Percentiles rank a stretch among this genome's conserved stretches.
phyloP scores from a whole-genome alignment of 139 green algal species.

The Tetraselmis chui region DNA sequence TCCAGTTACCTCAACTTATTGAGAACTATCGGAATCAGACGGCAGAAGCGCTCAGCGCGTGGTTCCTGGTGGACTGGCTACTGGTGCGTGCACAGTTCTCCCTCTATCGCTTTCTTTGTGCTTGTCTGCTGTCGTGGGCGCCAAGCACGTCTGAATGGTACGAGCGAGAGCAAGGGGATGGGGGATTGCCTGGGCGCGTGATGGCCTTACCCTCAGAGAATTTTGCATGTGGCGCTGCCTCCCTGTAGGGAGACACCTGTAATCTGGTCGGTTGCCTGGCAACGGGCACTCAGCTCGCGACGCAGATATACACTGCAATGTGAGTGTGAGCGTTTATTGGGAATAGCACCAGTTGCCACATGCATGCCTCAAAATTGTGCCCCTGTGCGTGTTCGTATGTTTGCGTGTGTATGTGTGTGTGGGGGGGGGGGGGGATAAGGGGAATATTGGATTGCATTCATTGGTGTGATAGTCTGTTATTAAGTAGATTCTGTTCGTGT shows the following conservation, averaged over 20 bases:
- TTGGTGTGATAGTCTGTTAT: too few relatives aligned
- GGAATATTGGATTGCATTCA: too few relatives aligned
- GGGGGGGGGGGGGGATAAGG: too few relatives aligned
- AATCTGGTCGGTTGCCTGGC: slow-evolving; percentile 80
- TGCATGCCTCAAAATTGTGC: too few relatives aligned
- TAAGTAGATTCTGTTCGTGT: too few relatives aligned
- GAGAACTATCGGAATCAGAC: slow-evolving; percentile 69
- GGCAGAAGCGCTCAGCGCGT: slow-evolving; percentile 69
- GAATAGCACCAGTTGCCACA: too few relatives aligned
- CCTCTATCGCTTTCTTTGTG: not conserved
- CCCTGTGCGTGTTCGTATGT: too few relatives aligned
- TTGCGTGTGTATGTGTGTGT: too few relatives aligned
- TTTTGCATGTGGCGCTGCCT: not conserved
- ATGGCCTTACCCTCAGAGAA: too few relatives aligned
- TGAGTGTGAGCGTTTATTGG: too few relatives aligned
- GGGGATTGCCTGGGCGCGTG: too few relatives aligned
- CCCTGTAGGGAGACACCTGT: slow-evolving; percentile 44
- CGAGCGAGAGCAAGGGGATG: not conserved
- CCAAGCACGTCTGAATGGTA: not conserved
- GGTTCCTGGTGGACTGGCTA: slow-evolving; percentile 83
- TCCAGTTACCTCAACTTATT: slow-evolving; percentile 78
- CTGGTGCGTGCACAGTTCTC: slow-evolving; percentile 26
- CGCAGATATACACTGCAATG: slow-evolving; percentile 56
- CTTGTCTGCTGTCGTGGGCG: not conserved
- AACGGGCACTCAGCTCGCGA: slow-evolving; percentile 74